A percentile compares a stretch with the other conserved stretches of the same genome.
These are phyloP conservation scores for Craterostigma plantagineum DNA, from an alignment of 257 asterid genomes.

Conservation along the genomic window DNA sequence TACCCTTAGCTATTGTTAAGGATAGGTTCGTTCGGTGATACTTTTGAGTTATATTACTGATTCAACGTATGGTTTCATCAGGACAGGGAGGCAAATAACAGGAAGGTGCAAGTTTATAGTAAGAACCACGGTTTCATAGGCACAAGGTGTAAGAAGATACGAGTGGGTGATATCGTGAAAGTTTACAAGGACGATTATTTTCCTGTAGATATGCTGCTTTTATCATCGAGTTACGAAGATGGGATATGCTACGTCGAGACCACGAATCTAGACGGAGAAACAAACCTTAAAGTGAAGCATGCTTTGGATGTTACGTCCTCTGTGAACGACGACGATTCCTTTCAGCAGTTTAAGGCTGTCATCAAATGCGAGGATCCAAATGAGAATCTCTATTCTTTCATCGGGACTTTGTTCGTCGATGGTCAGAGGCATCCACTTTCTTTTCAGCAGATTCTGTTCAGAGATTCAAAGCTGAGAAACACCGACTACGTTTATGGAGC, in stretches of 20 bases:
- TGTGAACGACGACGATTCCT: constrained; percentile 29
- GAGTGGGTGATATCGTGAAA: constrained; percentile 83
- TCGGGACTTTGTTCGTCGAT: constrained; percentile 45
- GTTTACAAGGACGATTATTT: constrained; percentile 71
- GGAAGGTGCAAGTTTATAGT: constrained; percentile 46
- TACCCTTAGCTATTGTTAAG: background rate
- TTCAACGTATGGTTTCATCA: constrained; percentile 15
- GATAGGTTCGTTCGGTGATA: background rate
- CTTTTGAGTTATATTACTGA: background rate
- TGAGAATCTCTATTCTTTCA: constrained; percentile 76
- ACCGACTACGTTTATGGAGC: constrained; percentile 71
- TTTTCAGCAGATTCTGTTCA: constrained; percentile 58
- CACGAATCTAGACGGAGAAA: constrained; percentile 84
- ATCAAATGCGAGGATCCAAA: constrained; percentile 90
- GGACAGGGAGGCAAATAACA: constrained; percentile 80
- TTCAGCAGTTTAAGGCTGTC: constrained; percentile 45
- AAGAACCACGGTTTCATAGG: constrained; percentile 25
- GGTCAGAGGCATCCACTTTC: constrained; percentile 54
- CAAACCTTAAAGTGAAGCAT: constrained; percentile 88
- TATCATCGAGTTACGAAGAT: constrained; percentile 78
- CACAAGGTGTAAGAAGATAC: constrained; percentile 59
- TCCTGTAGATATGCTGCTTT: constrained; percentile 76
- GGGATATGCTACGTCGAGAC: constrained; percentile 96
- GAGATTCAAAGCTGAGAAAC: constrained; percentile 79
- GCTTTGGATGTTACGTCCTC: constrained; percentile 58